Evolutionary conservation across 2,329 filamentous ascomycete species (phyloP), one percentile per base, ranked within the genome.

Genomic region (Xylaria arbuscula): DNA sequence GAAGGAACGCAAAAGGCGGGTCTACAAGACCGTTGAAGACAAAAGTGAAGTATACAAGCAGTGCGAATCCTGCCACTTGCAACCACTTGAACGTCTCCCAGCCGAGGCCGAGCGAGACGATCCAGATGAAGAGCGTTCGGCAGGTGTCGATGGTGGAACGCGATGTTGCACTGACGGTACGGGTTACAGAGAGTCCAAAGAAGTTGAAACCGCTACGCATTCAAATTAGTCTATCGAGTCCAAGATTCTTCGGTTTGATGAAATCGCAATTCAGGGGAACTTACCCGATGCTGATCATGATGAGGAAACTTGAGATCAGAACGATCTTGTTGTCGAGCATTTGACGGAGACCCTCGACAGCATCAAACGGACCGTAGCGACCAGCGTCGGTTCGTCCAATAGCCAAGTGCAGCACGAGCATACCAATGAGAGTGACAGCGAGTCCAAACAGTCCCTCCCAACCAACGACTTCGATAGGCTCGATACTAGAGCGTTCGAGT

Each of bases 31-130:
- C 94, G 80, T 98, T 98, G 85, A 98, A 98, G 50, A 98, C 80
- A 81, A 97, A 98, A 1, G 95, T 99, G 72, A 96, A 97, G 78
- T 98, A 99, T 15, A 99, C 96, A 42, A 99, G 87, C 72, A 98
- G 83, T 1, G 83, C 92, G 75, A 99, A 99, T 1, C 96, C 96
- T 2, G 89, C 79, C 15, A 99, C 93, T 81, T 99, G 96, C 7
- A 99, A 87, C 92, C 93, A 97, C 82, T 98, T 98, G 88, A 99
- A 98, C 0, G 89, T 90, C 83, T 99, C 96, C 96, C 96, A 99
- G 69, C 94, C 94, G 1, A 99, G 87, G 3, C 92, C 93, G 4
- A 99, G 88, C 19, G 93, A 97, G 15, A 97, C 93, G 34, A 99
- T 87, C 96, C 96, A 99, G 81, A 99, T 98, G 83, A 99, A 98